Evolutionary conservation across 495 filamentous ascomycete genomes (phyloP), one percentile per base, ranked within the genome.

Genomic region (Xylaria scruposa): DNA sequence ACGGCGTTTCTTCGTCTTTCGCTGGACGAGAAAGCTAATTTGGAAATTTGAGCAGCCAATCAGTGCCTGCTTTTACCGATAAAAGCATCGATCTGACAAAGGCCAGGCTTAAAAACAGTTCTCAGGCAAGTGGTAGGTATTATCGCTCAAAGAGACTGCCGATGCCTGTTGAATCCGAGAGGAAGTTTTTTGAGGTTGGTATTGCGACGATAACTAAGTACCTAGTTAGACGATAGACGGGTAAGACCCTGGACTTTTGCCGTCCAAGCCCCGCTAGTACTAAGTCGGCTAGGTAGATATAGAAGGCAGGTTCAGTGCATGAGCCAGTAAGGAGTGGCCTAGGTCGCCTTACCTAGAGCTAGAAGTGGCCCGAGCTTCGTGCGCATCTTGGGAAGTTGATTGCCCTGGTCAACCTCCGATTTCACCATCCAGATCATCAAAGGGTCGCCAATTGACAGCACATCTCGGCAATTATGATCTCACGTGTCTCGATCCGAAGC

Each of bases 401-500:
- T 59, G n/a, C 15, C 31, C 58, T 38, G 24, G 21, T 63, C 60
- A 44, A 63, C 60, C 38, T 40, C 38, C 77, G 83, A 67, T 76
- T 81, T 82, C 72, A 76, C 47, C 62, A 76, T 31, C 58, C 38
- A 74, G 44, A 68, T 75, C 82, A 82, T 70, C 72, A 83, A 75
- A 79, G 78, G 75, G 84, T 86, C 81, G 86, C 87, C 71, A 83
- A 83, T 77, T 73, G 58, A 74, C 70, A 59, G 65, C 70, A 42
- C 70, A 44, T 61, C 68, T 69, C 68, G 72, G 68, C 82, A 49
- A 85, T 76, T 65, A 91, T 90, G 89, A 80, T 91, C 75, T 87
- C 88, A 78, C 85, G 77, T 65, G 31, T 75, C 19, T 65, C 75
- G 15, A 33, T 72, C 26, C 77, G 75, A 66, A 73, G 63, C 51